Conservation (phyloP, 345 rosid species). For the Microthlaspi erraticum region DNA sequence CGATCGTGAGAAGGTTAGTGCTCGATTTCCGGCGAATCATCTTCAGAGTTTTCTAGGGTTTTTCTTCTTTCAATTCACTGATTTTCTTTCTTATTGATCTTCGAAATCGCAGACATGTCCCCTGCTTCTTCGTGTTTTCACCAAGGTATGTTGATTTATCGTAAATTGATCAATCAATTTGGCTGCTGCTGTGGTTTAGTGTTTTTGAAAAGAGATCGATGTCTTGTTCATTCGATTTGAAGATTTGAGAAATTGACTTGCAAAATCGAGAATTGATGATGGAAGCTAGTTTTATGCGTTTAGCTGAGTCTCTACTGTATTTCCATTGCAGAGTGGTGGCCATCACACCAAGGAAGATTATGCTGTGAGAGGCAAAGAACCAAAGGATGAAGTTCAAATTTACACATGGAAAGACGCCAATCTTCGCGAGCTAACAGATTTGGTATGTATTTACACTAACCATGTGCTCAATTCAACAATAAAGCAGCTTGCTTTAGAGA, state of each 20-base stretch:
- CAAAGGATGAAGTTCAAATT: slow-evolving; percentile 95
- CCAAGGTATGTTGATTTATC: slow-evolving; percentile 62
- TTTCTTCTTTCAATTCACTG: background rate
- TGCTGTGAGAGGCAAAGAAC: slow-evolving; percentile 96
- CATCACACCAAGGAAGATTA: slow-evolving; percentile 85
- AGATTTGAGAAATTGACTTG: background rate
- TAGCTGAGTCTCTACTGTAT: background rate
- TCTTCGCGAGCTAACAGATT: slow-evolving; percentile 84
- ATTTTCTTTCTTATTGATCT: background rate
- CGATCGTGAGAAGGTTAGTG: slow-evolving; percentile 82
- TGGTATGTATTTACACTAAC: slow-evolving; percentile 52
- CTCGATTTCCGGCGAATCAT: slow-evolving; percentile 9
- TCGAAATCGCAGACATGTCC: slow-evolving; percentile 81
- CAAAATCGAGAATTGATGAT: slow-evolving; percentile 3
- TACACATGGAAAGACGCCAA: slow-evolving; percentile 98
- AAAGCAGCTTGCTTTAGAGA: background rate
- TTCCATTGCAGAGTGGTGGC: slow-evolving; percentile 63
- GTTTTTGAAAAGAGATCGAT: background rate
- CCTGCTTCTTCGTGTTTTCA: slow-evolving; percentile 88
- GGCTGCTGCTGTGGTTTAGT: background rate
- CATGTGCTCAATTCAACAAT: background rate
- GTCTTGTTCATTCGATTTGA: background rate
- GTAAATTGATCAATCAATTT: background rate
- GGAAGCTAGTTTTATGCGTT: slow-evolving; percentile 1
- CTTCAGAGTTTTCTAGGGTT: slow-evolving; percentile 13